A percentile compares a stretch with the other conserved stretches of the same genome.
These are phyloP conservation scores for Sergeia podlipaevii DNA, from an alignment of 208 protist genomes.

Conservation along the genomic window DNA sequence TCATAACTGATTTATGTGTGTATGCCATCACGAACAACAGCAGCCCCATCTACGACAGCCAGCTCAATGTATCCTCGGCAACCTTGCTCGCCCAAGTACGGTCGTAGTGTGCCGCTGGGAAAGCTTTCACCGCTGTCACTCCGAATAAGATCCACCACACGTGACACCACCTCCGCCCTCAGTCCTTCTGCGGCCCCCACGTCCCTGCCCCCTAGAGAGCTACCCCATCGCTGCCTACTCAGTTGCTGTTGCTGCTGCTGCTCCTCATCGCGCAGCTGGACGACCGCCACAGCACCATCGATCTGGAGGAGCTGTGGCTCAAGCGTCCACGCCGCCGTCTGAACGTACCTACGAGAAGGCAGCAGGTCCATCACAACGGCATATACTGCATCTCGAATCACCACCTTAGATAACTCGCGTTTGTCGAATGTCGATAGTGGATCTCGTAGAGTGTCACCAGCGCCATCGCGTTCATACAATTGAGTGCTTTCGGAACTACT, in stretches of 20 bases:
- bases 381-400: constrained; percentile 42
- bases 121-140: constrained; percentile 7
- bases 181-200: not conserved
- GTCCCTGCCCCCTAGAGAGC: no score
- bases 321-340: constrained; percentile 29
- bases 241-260: not conserved
- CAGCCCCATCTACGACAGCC: constrained; percentile 14
- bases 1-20: no score
- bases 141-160: constrained; percentile 28
- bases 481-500: no score
- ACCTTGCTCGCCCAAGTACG: constrained; percentile 24
- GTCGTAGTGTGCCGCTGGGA: constrained; percentile 23
- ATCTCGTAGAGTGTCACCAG: no score
- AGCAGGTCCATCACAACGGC: constrained; percentile 38
- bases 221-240: not conserved
- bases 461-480: no score
- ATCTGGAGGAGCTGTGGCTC: constrained; percentile 25
- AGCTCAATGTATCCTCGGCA: constrained; percentile 13
- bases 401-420: constrained; percentile 48
- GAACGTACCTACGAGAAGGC: constrained; percentile 21
- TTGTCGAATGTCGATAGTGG: constrained; percentile 43
- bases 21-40: no score
- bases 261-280: constrained; percentile 6
- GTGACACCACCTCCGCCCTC: constrained; percentile 6
- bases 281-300: constrained; percentile 28